These are phyloP conservation scores for Cymbopogon citratus DNA, from an alignment of 176 grass and related monocot genomes.

Conservation along the genomic window DNA sequence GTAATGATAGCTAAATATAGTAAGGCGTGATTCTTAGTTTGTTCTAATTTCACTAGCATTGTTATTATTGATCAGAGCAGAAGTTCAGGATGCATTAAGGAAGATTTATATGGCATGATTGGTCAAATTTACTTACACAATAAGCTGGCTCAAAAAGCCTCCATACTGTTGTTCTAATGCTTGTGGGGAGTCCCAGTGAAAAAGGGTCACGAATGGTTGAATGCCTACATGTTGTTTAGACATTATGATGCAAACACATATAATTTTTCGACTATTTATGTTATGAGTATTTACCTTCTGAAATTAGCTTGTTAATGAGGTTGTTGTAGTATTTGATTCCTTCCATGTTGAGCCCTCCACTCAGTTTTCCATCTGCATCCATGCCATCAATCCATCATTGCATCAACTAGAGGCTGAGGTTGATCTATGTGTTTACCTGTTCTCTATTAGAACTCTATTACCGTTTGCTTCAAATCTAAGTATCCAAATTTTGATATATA, in stretches of 20 bases:
- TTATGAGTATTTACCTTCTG: conserved; percentile 39
- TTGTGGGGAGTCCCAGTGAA: conserved; percentile 90
- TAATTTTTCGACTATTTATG: background rate
- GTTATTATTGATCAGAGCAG: background rate
- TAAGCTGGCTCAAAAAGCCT: conserved; percentile 58
- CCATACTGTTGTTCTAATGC: conserved; percentile 63
- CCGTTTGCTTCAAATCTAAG: background rate
- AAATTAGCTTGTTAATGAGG: conserved; percentile 71
- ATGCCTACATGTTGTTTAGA: conserved; percentile 43
- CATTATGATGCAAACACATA: background rate
- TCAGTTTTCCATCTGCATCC: conserved; percentile 62
- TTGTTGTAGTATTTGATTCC: conserved; percentile 86
- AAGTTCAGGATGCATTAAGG: background rate
- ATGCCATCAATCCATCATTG: background rate
- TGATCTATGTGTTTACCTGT: background rate
- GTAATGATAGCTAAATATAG: conserved; percentile 10
- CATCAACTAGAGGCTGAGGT: background rate
- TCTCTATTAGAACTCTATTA: background rate
- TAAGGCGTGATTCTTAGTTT: background rate
- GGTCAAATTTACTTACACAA: conserved; percentile 60
- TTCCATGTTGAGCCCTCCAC: conserved; percentile 61
- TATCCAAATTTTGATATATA: background rate
- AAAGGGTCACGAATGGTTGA: conserved; percentile 82
- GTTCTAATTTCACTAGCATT: conserved; percentile 5
- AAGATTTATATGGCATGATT: background rate